Base-by-base conservation (phyloP, 768 basidiomycete species). In the Termitomyces eurrhizus region DNA sequence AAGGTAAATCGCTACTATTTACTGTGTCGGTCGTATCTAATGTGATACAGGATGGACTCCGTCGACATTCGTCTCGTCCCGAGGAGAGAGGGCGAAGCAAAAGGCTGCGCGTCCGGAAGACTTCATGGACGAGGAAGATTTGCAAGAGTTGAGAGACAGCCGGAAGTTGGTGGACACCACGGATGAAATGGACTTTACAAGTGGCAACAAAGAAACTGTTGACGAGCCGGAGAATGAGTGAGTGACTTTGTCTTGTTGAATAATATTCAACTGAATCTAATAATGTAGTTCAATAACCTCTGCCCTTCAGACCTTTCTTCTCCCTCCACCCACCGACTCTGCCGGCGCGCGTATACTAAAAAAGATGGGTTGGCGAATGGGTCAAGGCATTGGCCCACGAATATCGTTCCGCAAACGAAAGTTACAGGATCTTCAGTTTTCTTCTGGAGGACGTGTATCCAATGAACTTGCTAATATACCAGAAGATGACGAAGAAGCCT, bases 101-200 rank as follows among this genome's bases (percentile, higher is more conserved):
- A 80, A 83, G 66, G 75, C 73, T 2, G 74, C 80, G n/a, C 80
- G 81, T 36, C 89, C 93, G 0, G 93, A 96, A 73, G 94, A 97
- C 70, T 98, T 93, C 70, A 98, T 99, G 97, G 97, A 99, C 75
- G 97, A 98, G 46, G 97, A 99, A 74, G 97, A 98, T 71, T 77
- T 98, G 16, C 86, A 90, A 49, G 93, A 93, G 62, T 72, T 90
- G 61, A 84, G 81, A 37, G 92, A 94, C 44, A 84, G 83, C 64
- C 80, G 87, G 65, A 84, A 82, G 21, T 72, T 97, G 9, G 84
- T 94, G 4, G 89, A 92, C 68, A 90, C 88, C 41, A 87, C 88
- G 13, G 90, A 95, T 39, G 83, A 90, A 65, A 89, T 88, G 81
- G 85, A 89, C 64, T 74, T 87, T 48, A 71, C 84, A 0, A 84